Conservation (phyloP, 2,329 filamentous ascomycete genomes). For the Hortaea werneckii region DNA sequence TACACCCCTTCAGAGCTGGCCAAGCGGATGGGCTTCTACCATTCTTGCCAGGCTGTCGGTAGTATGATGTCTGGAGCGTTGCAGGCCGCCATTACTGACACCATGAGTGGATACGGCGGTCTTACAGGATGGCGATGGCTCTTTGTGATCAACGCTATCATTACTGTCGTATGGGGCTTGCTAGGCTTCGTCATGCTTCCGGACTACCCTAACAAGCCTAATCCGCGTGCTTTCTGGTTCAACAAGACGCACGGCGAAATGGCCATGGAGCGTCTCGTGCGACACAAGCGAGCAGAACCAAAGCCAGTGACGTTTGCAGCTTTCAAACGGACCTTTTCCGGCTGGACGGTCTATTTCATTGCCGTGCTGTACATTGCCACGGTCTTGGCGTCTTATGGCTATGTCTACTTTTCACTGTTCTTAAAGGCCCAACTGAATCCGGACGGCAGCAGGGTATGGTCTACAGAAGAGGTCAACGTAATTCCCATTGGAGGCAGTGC, state of each 20-base stretch:
- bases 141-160: slow-evolving; percentile 49
- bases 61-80: slow-evolving; percentile 44
- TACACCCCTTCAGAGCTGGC: slow-evolving; percentile 42
- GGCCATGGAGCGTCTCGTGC: slow-evolving; percentile 34
- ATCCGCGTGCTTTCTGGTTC: slow-evolving; percentile 36
- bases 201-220: slow-evolving; percentile 34
- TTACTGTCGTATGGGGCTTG: slow-evolving; percentile 46
- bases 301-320: slow-evolving; percentile 15
- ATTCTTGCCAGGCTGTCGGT: slow-evolving; percentile 37
- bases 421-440: neutral
- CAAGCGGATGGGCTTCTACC: slow-evolving; percentile 44
- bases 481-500: neutral
- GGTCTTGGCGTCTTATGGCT: neutral
- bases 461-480: neutral
- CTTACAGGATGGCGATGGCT: slow-evolving; percentile 46
- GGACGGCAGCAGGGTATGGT: neutral
- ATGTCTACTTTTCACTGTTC: neutral
- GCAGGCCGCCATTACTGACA: slow-evolving; percentile 29
- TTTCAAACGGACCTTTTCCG: too few species aligned
- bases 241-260: slow-evolving; percentile 32
- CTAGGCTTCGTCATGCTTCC: slow-evolving; percentile 47
- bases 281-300: slow-evolving; percentile 37
- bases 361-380: slow-evolving; percentile 30
- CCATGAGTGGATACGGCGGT: neutral
- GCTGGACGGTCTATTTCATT: neutral